Percentiles rank a stretch among this genome's conserved stretches.
These are phyloP conservation scores for Backusella tarrabulga DNA, from an alignment of 192 early-diverging fungal species.

Conservation along the genomic window DNA sequence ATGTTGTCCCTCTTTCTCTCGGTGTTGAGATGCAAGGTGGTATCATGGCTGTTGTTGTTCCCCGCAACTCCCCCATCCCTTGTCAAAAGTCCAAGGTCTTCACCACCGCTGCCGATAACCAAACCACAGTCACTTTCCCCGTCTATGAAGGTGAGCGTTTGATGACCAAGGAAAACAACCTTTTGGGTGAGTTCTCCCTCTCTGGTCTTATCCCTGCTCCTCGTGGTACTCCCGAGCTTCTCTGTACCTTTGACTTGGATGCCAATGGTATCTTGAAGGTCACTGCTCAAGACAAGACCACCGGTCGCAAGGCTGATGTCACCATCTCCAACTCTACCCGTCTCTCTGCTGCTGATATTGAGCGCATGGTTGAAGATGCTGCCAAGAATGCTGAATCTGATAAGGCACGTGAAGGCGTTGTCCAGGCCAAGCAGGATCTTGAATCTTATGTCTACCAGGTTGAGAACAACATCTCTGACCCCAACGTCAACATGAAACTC, in stretches of 20 bases:
- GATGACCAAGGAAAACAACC: constrained; percentile 91
- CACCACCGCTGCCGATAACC: constrained; percentile 81
- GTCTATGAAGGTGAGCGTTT: constrained; percentile 87
- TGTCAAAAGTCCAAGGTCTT: constrained; percentile 79
- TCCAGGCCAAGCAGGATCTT: constrained; percentile 82
- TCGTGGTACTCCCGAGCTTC: constrained; percentile 74
- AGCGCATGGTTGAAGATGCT: constrained; percentile 90
- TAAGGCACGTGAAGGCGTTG: constrained; percentile 66
- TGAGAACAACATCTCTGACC: constrained; percentile 50
- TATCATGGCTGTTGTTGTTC: constrained; percentile 80
- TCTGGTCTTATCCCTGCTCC: constrained; percentile 78
- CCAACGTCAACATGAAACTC: constrained; percentile 71
- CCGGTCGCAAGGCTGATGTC: constrained; percentile 87
- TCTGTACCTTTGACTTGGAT: constrained; percentile 83
- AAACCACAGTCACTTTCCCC: constrained; percentile 82
- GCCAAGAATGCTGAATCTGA: constrained; percentile 85
- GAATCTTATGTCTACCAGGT: constrained; percentile 74
- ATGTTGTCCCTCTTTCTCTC: constrained; percentile 82
- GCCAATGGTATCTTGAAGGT: constrained; percentile 91
- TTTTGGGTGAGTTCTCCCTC: constrained; percentile 76
- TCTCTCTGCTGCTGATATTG: constrained; percentile 87
- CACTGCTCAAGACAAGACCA: constrained; percentile 87
- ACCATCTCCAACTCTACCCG: constrained; percentile 95
- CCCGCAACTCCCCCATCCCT: constrained; percentile 82
- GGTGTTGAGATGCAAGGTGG: constrained; percentile 87